These are phyloP conservation scores for Purpureocillium lavendulum DNA, from an alignment of 2,329 filamentous ascomycete species.

Conservation along the genomic window DNA sequence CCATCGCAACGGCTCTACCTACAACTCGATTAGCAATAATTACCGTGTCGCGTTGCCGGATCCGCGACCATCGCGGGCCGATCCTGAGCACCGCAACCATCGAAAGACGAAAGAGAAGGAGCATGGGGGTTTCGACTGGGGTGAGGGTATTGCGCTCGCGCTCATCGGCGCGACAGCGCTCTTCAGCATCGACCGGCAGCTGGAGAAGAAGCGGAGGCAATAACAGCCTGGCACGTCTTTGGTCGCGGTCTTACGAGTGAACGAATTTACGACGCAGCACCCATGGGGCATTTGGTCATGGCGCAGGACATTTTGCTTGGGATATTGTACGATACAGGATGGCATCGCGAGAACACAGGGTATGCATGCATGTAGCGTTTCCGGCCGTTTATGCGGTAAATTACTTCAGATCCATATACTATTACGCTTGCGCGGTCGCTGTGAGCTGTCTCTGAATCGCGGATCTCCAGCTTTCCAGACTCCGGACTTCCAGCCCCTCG, in stretches of 20 bases:
- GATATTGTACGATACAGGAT: too few species aligned
- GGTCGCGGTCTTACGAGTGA: too few species aligned
- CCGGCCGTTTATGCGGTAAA: too few species aligned
- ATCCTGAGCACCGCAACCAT: constrained; percentile 1
- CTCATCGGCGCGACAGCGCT: constrained; percentile 6
- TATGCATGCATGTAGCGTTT: too few species aligned
- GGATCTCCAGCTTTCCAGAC: constrained; percentile 2
- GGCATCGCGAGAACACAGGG: too few species aligned
- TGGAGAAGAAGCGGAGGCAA: constrained; percentile 4
- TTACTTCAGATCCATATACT: too few species aligned
- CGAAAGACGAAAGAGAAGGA: constrained; percentile 6
- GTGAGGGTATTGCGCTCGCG: constrained; percentile 3
- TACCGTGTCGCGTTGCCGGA: not conserved
- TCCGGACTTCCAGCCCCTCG: constrained; percentile 3
- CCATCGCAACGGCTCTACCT: not conserved
- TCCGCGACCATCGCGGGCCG: constrained; percentile 3
- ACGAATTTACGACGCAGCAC: too few species aligned
- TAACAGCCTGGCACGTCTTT: not conserved
- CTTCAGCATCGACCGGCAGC: constrained; percentile 6
- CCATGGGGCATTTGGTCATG: too few species aligned
- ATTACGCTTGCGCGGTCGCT: too few species aligned
- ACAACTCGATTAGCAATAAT: not conserved
- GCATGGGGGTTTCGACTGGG: constrained; percentile 6
- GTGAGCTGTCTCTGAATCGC: not conserved
- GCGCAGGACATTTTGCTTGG: too few species aligned